Percentiles rank a stretch among this genome's conserved stretches.
phyloP scores from a whole-genome alignment of 306 rosid species.

The Mimosa pudica region DNA sequence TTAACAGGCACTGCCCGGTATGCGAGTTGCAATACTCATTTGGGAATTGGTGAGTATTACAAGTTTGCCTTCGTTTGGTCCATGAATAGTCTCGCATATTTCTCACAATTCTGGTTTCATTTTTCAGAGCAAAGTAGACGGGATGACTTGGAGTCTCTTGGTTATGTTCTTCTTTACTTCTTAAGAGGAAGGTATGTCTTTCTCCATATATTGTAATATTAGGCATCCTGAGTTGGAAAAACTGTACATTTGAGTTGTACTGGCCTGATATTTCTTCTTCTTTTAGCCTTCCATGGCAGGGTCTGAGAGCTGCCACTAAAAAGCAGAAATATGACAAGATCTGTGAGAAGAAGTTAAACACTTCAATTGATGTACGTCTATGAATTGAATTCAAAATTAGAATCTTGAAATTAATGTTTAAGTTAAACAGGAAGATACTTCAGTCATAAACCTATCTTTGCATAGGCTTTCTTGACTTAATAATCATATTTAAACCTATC shows the following conservation, averaged over 20 bases:
- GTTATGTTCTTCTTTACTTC: slow-evolving; percentile 83
- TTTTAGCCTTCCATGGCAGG: slow-evolving; percentile 97
- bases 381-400: neutral
- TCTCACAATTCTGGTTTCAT: slow-evolving; percentile 33
- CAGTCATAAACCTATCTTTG: slow-evolving; percentile 17
- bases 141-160: slow-evolving; percentile 92
- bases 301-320: slow-evolving; percentile 72
- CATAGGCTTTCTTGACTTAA: slow-evolving; percentile 16
- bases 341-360: slow-evolving; percentile 77
- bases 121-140: slow-evolving; percentile 85
- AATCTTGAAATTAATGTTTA: slow-evolving; percentile 21
- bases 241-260: slow-evolving; percentile 16
- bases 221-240: slow-evolving; percentile 19
- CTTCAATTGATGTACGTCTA: slow-evolving; percentile 70
- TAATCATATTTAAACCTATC: slow-evolving; percentile 22
- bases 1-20: slow-evolving; percentile 90
- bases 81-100: slow-evolving; percentile 20
- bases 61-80: slow-evolving; percentile 14
- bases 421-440: slow-evolving; percentile 22
- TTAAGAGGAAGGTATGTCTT: slow-evolving; percentile 78
- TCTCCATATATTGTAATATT: slow-evolving; percentile 18
- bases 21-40: slow-evolving; percentile 90
- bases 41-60: slow-evolving; percentile 67
- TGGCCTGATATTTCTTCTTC: slow-evolving; percentile 36
- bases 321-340: slow-evolving; percentile 84